A percentile compares a stretch with the other conserved stretches of the same genome.
phyloP scores from a whole-genome alignment of 2,329 filamentous ascomycete genomes.

The Colletotrichum liriopes region DNA sequence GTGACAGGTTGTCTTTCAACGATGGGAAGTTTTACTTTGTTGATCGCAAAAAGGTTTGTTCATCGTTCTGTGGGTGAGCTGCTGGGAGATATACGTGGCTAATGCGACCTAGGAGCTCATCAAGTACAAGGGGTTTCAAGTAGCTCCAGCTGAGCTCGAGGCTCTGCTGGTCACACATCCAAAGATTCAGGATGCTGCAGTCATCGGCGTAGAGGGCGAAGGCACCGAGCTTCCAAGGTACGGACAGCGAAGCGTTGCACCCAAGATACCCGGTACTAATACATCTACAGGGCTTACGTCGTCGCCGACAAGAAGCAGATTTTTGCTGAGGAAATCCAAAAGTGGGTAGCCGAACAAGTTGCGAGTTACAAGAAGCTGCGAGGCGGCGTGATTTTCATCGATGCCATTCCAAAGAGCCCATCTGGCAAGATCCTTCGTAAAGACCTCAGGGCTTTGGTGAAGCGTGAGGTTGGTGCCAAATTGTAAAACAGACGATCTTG shows the following conservation, averaged over 20 bases:
- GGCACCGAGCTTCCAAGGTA: slow-evolving; percentile 64
- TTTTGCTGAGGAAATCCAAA: slow-evolving; percentile 48
- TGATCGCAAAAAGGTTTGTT: slow-evolving; percentile 78
- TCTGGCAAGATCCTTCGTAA: slow-evolving; percentile 65
- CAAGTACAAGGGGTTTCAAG: slow-evolving; percentile 75
- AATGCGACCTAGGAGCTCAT: slow-evolving; percentile 67
- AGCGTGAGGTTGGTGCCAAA: slow-evolving; percentile 46
- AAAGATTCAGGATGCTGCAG: slow-evolving; percentile 70
- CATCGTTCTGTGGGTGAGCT: neutral
- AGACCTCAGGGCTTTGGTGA: slow-evolving; percentile 54
- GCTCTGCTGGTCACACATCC: slow-evolving; percentile 59
- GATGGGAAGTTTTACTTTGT: slow-evolving; percentile 82
- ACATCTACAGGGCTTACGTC: slow-evolving; percentile 49
- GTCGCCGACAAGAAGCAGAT: slow-evolving; percentile 51
- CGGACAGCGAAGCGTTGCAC: slow-evolving; percentile 55
- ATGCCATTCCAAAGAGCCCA: slow-evolving; percentile 80
- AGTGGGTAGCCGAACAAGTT: slow-evolving; percentile 46
- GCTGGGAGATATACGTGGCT: neutral
- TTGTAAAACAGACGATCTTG: neutral
- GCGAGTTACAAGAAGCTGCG: slow-evolving; percentile 77
- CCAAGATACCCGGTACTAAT: neutral
- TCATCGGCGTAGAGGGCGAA: slow-evolving; percentile 69
- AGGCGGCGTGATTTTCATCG: slow-evolving; percentile 79
- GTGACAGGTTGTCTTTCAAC: slow-evolving; percentile 83
- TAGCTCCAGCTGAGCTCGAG: slow-evolving; percentile 77